phyloP scores from a whole-genome alignment of 306 rosid species.

The Malus sieversii region DNA sequence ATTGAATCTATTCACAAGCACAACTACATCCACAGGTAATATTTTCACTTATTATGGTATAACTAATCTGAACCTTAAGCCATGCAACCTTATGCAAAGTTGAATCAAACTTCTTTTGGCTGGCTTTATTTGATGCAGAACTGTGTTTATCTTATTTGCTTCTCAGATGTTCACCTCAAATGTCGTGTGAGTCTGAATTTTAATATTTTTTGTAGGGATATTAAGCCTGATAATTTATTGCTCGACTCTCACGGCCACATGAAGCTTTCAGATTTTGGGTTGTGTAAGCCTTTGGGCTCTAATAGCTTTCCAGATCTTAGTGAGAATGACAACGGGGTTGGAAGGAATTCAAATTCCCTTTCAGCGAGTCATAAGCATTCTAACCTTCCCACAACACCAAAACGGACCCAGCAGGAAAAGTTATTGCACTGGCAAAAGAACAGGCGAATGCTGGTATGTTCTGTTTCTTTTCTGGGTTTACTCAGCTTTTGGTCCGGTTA shows the following conservation, averaged over 20 bases:
- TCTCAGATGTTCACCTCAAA: not conserved
- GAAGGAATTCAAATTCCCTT: conserved; percentile 13
- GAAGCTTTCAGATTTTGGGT: conserved; percentile 86
- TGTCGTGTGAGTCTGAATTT: not conserved
- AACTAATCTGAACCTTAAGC: not conserved
- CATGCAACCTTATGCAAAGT: not conserved
- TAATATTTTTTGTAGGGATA: conserved; percentile 48
- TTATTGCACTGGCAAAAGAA: conserved; percentile 77
- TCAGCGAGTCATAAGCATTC: conserved; percentile 12
- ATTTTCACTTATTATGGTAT: not conserved
- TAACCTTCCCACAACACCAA: conserved; percentile 31
- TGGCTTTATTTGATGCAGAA: not conserved
- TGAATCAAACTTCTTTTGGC: not conserved
- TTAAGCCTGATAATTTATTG: conserved; percentile 85
- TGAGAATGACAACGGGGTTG: conserved; percentile 28
- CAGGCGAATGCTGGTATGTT: conserved; percentile 68
- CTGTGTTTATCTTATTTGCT: not conserved
- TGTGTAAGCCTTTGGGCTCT: conserved; percentile 78
- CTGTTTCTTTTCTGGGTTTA: conserved; percentile 3
- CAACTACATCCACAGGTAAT: conserved; percentile 76
- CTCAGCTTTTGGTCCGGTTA: not conserved
- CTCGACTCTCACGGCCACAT: conserved; percentile 73
- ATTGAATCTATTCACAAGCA: conserved; percentile 86
- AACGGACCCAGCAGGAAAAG: conserved; percentile 68
- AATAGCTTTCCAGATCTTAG: conserved; percentile 54